Conservation (phyloP, 768 basidiomycete genomes). For the Suillus brevipes region DNA sequence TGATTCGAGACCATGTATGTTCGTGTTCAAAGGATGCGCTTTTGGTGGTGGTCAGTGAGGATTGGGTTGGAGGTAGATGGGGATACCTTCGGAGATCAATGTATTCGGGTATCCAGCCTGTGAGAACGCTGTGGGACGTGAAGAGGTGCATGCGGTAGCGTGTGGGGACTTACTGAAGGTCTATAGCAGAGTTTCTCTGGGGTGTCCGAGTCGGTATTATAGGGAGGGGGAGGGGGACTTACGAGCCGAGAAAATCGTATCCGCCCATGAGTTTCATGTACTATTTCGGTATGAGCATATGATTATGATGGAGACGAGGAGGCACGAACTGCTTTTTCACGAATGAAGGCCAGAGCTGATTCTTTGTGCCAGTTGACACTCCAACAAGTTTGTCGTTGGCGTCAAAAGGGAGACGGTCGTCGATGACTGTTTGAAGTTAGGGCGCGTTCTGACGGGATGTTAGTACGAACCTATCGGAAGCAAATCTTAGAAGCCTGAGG, state of each 20-base stretch:
- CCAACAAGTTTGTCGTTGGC: constrained; percentile 58
- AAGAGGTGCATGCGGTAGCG: constrained; percentile 5
- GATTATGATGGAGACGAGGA: not conserved
- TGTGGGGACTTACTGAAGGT: constrained; percentile 61
- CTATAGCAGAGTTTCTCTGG: constrained; percentile 74
- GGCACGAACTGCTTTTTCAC: constrained; percentile 76
- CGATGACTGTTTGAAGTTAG: constrained; percentile 51
- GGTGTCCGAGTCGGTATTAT: not conserved
- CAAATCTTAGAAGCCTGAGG: not conserved
- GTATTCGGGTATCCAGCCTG: constrained; percentile 91
- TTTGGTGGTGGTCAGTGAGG: not conserved
- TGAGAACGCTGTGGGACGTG: constrained; percentile 49
- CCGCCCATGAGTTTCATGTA: constrained; percentile 91
- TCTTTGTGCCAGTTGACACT: constrained; percentile 40
- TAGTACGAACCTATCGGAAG: not conserved
- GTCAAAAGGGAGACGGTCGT: constrained; percentile 67
- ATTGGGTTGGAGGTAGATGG: not conserved
- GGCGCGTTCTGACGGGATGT: not conserved
- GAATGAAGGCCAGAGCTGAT: constrained; percentile 68
- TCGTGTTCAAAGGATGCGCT: constrained; percentile 78
- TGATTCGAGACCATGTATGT: constrained; percentile 71
- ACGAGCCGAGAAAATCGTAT: constrained; percentile 90
- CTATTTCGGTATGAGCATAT: constrained; percentile 39
- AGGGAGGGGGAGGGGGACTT: constrained; percentile 33
- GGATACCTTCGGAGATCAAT: constrained; percentile 65